These are phyloP conservation scores for Aspergillus hiratsukae DNA, from an alignment of 2,329 filamentous ascomycete species.

Conservation along the genomic window DNA sequence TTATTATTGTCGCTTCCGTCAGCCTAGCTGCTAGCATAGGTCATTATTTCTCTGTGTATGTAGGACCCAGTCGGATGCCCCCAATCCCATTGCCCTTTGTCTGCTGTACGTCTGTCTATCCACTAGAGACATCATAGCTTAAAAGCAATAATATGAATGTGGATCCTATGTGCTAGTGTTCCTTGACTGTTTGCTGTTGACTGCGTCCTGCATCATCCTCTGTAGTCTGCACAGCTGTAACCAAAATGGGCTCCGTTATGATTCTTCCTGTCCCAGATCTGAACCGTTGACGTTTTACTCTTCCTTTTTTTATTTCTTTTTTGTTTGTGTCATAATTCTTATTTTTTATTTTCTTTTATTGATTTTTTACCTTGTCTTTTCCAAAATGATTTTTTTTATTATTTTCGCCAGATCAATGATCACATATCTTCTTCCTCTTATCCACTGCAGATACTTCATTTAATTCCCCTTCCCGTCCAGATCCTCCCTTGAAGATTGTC, in stretches of 20 bases:
- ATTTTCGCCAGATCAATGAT: slow-evolving; percentile 33
- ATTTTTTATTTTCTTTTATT: slow-evolving; percentile 1
- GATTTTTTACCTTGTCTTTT: slow-evolving; percentile 4
- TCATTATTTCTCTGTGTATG: slow-evolving; percentile 13
- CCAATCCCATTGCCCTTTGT: slow-evolving; percentile 18
- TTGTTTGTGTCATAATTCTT: slow-evolving; percentile 13
- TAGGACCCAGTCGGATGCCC: slow-evolving; percentile 21
- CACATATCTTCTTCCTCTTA: slow-evolving; percentile 23
- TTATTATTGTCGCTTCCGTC: slow-evolving; percentile 14
- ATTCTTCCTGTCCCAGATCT: slow-evolving; percentile 17
- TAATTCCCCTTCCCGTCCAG: slow-evolving; percentile 25
- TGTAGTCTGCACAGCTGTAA: slow-evolving; percentile 32
- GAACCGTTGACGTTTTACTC: slow-evolving; percentile 27
- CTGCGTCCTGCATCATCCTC: slow-evolving; percentile 24
- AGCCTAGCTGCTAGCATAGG: slow-evolving; percentile 6
- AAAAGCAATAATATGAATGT: slow-evolving; percentile 14
- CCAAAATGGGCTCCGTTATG: slow-evolving; percentile 26
- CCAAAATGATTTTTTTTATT: slow-evolving; percentile 10
- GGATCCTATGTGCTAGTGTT: slow-evolving; percentile 21
- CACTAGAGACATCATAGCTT: slow-evolving; percentile 17
- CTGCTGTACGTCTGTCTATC: slow-evolving; percentile 11
- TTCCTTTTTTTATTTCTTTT: slow-evolving; percentile 13
- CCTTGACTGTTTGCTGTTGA: slow-evolving; percentile 33
- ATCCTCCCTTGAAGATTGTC: slow-evolving; percentile 11
- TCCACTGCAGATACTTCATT: slow-evolving; percentile 28